phyloP scores from a whole-genome alignment of 441 rosid genomes.

The Brassica hybrid region DNA sequence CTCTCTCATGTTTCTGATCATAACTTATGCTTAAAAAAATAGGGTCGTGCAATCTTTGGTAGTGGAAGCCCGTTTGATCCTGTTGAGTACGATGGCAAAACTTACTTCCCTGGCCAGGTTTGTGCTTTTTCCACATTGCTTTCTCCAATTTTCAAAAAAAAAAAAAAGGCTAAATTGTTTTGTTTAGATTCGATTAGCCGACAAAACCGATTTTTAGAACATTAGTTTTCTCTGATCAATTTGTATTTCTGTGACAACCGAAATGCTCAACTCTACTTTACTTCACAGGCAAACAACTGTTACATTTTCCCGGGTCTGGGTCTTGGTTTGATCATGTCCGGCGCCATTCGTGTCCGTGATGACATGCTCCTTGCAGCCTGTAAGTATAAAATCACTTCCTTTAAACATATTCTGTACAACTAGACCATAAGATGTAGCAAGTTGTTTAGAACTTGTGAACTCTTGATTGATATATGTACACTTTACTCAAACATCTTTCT shows the following conservation, averaged over 20 bases:
- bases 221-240: neutral
- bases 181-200: too few relatives aligned
- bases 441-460: neutral
- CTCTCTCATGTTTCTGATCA: slow-evolving; percentile 30
- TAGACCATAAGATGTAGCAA: neutral
- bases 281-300: slow-evolving; percentile 88
- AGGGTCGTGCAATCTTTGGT: slow-evolving; percentile 95
- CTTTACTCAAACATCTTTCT: neutral
- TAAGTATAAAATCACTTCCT: slow-evolving; percentile 46
- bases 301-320: slow-evolving; percentile 97
- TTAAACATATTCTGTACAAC: neutral
- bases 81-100: slow-evolving; percentile 72
- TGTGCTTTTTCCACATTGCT: neutral
- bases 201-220: too few relatives aligned
- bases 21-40: slow-evolving; percentile 24
- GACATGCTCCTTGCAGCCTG: slow-evolving; percentile 98
- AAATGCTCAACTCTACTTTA: slow-evolving; percentile 1
- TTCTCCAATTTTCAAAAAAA: neutral
- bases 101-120: slow-evolving; percentile 91
- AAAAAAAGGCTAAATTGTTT: too few relatives aligned
- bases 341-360: slow-evolving; percentile 90
- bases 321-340: slow-evolving; percentile 86
- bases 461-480: neutral
- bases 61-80: slow-evolving; percentile 98
- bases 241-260: neutral